These are phyloP conservation scores for Aureobasidium subglaciale DNA, from an alignment of 2,329 filamentous ascomycete species.

Conservation along the genomic window DNA sequence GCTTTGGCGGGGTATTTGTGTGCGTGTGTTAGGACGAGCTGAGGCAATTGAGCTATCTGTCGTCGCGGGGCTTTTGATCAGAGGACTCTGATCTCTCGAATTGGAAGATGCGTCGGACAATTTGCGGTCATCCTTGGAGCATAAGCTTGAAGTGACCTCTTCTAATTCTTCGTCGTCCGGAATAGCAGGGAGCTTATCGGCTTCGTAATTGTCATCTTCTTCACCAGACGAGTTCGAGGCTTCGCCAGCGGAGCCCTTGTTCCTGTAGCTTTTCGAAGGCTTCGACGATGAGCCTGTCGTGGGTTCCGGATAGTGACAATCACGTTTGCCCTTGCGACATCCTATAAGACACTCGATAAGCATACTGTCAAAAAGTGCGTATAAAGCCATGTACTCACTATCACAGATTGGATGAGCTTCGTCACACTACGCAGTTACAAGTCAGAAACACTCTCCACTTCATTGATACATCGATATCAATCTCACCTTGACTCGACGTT, in stretches of 20 bases:
- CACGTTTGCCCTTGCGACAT: slow-evolving; percentile 84
- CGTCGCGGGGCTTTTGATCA: slow-evolving; percentile 8
- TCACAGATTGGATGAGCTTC: slow-evolving; percentile 84
- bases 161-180: slow-evolving; percentile 42
- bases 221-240: slow-evolving; percentile 47
- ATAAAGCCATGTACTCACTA: slow-evolving; percentile 40
- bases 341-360: slow-evolving; percentile 43
- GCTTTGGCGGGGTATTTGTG: slow-evolving; percentile 11
- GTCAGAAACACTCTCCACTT: slow-evolving; percentile 19
- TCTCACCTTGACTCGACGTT: slow-evolving; percentile 69
- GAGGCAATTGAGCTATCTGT: slow-evolving; percentile 1
- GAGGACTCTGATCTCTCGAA: background rate
- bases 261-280: slow-evolving; percentile 37
- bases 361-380: background rate
- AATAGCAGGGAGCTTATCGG: slow-evolving; percentile 36
- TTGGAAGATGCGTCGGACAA: slow-evolving; percentile 32
- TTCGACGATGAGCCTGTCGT: slow-evolving; percentile 46
- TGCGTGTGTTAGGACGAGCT: slow-evolving; percentile 4
- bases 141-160: slow-evolving; percentile 26
- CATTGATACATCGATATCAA: background rate
- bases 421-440: slow-evolving; percentile 60
- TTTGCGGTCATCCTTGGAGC: slow-evolving; percentile 26
- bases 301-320: slow-evolving; percentile 81
- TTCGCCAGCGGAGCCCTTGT: slow-evolving; percentile 38
- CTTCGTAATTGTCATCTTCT: slow-evolving; percentile 36